Percentiles rank a stretch among this genome's conserved stretches.
phyloP scores from a whole-genome alignment of 106 monocot genomes.

The Allium fistulosum region DNA sequence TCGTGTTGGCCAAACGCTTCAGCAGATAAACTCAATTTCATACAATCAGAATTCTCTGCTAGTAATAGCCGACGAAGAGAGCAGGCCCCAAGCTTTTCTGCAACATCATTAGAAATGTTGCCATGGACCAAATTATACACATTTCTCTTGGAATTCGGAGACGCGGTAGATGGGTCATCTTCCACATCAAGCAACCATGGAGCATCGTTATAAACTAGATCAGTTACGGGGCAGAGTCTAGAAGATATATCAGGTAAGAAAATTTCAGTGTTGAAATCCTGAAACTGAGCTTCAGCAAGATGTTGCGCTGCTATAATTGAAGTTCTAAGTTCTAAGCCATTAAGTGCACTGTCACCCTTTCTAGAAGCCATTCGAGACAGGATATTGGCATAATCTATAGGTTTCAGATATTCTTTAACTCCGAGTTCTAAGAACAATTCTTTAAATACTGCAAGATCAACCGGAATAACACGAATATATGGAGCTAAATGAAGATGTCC shows the following conservation, averaged over 20 bases:
- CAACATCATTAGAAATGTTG: conserved; percentile 90
- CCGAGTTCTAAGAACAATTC: conserved; percentile 89
- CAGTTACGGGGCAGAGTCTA: conserved; percentile 59
- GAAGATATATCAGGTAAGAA: conserved; percentile 74
- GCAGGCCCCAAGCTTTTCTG: conserved; percentile 87
- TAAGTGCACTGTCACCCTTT: conserved; percentile 56
- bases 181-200: conserved; percentile 82
- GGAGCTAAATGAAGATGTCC: conserved; percentile 95
- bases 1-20: conserved; percentile 99
- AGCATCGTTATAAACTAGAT: conserved; percentile 96
- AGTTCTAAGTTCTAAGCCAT: conserved; percentile 60
- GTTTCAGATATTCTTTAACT: conserved; percentile 56
- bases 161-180: conserved; percentile 29
- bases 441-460: conserved; percentile 91
- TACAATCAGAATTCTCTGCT: conserved; percentile 93
- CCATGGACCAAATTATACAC: conserved; percentile 83
- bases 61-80: conserved; percentile 91
- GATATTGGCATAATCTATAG: conserved; percentile 82
- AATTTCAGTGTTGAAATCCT: conserved; percentile 46
- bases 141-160: conserved; percentile 31
- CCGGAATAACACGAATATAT: conserved; percentile 91
- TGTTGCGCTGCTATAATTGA: conserved; percentile 60
- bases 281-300: conserved; percentile 67
- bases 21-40: conserved; percentile 95
- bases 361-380: conserved; percentile 67